These are phyloP conservation scores for Allantophomopsis cytisporea DNA, from an alignment of 2,329 filamentous ascomycete species.

Conservation along the genomic window DNA sequence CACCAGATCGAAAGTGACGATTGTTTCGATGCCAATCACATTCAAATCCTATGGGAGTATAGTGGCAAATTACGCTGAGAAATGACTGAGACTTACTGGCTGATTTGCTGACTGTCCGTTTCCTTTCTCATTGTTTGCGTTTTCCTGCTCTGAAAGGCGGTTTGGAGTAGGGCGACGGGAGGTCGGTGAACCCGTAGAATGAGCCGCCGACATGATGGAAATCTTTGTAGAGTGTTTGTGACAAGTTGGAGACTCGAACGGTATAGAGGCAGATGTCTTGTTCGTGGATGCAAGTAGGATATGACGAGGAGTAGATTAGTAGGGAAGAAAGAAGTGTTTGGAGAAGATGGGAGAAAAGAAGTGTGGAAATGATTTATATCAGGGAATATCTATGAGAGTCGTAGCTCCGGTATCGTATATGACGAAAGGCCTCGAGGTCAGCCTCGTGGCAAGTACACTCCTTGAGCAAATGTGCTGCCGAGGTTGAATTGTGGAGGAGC, in stretches of 20 bases:
- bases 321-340: constrained; percentile 2
- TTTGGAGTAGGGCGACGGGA: constrained; percentile 20
- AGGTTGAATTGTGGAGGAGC: neutral
- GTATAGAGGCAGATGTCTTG: too few species aligned
- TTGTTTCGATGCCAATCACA: too few species aligned
- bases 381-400: constrained; percentile 14
- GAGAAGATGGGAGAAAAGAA: constrained; percentile 9
- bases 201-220: constrained; percentile 24
- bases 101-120: constrained; percentile 5
- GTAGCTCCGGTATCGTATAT: constrained; percentile 14
- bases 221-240: too few species aligned
- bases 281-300: too few species aligned
- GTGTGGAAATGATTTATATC: constrained; percentile 4
- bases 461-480: neutral
- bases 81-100: constrained; percentile 16
- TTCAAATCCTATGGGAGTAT: too few species aligned
- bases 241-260: too few species aligned
- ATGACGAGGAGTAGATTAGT: too few species aligned
- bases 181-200: constrained; percentile 27
- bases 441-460: neutral
- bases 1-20: too few species aligned
- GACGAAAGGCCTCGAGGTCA: constrained; percentile 12
- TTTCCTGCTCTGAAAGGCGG: constrained; percentile 23
- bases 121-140: constrained; percentile 11
- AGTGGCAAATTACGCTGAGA: too few species aligned